Conservation (phyloP, 495 filamentous ascomycete genomes). For the Baudoinia panamericana region DNA sequence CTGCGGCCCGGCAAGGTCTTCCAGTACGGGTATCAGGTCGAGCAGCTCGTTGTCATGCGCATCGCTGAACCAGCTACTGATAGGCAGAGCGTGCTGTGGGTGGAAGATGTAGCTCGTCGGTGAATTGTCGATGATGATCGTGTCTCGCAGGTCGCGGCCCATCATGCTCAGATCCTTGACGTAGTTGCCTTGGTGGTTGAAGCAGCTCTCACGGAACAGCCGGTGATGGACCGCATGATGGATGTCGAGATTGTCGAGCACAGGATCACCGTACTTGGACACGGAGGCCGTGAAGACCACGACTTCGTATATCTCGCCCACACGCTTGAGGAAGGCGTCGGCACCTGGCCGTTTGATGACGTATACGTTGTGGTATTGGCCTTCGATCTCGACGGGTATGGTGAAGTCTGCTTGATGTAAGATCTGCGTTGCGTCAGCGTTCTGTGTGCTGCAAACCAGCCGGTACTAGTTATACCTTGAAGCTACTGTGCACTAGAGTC, state of each 20-base stretch:
- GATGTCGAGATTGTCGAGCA: conserved; percentile 94
- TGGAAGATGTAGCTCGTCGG: conserved; percentile 99
- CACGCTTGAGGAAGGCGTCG: conserved; percentile 96
- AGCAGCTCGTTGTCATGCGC: conserved; percentile 98
- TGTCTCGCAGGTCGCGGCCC: conserved; percentile 88
- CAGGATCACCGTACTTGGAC: conserved; percentile 96
- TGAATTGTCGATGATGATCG: conserved; percentile 99
- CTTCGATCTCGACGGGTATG: conserved; percentile 97
- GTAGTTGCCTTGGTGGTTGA: conserved; percentile 98
- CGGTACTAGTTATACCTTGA: conserved; percentile 55
- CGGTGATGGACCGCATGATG: conserved; percentile 94
- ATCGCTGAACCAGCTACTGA: conserved; percentile 99
- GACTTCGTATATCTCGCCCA: conserved; percentile 95
- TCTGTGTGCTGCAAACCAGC: background rate
- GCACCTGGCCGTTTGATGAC: conserved; percentile 97
- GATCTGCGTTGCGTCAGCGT: conserved; percentile 43
- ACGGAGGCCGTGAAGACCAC: conserved; percentile 98
- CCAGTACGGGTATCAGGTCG: conserved; percentile 94
- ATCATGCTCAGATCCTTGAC: conserved; percentile 98
- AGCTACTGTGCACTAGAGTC: conserved; percentile 97
- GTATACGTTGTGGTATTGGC: conserved; percentile 98
- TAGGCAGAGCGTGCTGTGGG: conserved; percentile 95
- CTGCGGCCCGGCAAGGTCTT: conserved; percentile 77
- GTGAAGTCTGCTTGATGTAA: conserved; percentile 98
- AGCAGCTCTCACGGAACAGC: conserved; percentile 95